A percentile compares a stretch with the other conserved stretches of the same genome.
Evolutionary conservation across 202 grass and related monocot genomes (phyloP).

Genomic region (Tripidium arundinaceum): DNA sequence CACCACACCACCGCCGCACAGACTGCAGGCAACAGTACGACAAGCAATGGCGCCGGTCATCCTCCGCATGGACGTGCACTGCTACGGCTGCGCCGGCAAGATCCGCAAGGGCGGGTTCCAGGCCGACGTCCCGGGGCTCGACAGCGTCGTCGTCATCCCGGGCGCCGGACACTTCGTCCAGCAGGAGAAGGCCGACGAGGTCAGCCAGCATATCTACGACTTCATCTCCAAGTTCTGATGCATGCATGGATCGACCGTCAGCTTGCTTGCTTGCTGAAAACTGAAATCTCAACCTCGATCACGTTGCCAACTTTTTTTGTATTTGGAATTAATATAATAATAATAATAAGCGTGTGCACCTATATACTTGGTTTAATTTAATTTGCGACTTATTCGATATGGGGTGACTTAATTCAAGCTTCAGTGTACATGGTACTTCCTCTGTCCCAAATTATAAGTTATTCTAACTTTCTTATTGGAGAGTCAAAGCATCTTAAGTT

Average conservation of each 20-base stretch:
- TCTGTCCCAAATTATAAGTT: too few species aligned
- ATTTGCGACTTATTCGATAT: background rate
- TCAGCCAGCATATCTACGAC: slow-evolving; percentile 57
- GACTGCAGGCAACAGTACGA: too few species aligned
- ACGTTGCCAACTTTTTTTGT: background rate
- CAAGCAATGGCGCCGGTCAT: slow-evolving; percentile 18
- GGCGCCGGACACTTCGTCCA: slow-evolving; percentile 63
- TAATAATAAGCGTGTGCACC: background rate
- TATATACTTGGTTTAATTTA: background rate
- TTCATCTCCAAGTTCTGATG: slow-evolving; percentile 59
- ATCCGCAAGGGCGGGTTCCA: slow-evolving; percentile 36
- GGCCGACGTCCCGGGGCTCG: slow-evolving; percentile 47
- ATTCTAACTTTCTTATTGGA: too few species aligned
- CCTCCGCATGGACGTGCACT: background rate
- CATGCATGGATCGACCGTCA: background rate
- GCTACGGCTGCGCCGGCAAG: slow-evolving; percentile 3
- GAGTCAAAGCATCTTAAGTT: too few species aligned
- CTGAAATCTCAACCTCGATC: background rate
- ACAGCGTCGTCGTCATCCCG: slow-evolving; percentile 56
- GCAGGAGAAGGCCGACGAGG: slow-evolving; percentile 66
- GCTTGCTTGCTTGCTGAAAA: background rate
- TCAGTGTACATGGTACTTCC: too few species aligned
- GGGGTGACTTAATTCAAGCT: background rate
- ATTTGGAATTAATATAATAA: background rate
- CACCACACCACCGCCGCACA: too few species aligned